These are phyloP conservation scores for Aspergillus novoparasiticus DNA, from an alignment of 2,329 filamentous ascomycete species.

Conservation along the genomic window DNA sequence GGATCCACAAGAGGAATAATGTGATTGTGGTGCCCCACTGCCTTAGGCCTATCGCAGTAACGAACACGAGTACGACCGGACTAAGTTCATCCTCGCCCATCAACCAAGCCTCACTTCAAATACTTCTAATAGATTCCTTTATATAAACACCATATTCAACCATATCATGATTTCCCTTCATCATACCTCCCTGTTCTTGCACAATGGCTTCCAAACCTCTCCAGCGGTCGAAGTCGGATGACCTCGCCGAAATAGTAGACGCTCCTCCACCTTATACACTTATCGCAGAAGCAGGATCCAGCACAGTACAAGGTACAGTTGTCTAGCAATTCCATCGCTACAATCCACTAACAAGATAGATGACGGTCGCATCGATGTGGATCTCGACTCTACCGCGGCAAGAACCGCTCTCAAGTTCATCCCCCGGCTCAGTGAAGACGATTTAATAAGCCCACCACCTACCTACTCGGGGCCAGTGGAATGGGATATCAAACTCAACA, in stretches of 20 bases:
- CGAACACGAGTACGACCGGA: background rate
- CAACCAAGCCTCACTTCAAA: background rate
- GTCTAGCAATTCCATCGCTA: background rate
- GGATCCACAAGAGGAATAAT: background rate
- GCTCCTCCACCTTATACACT: background rate
- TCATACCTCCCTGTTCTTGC: background rate
- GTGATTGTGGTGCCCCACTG: background rate
- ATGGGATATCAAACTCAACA: conserved; percentile 45
- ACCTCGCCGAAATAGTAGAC: background rate
- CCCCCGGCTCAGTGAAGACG: conserved; percentile 13
- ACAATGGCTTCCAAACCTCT: background rate
- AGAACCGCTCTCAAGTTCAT: conserved; percentile 19
- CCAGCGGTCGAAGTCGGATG: background rate
- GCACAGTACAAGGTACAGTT: background rate
- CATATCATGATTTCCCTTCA: background rate
- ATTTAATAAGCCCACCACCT: conserved; percentile 19
- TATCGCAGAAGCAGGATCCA: background rate
- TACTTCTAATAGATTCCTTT: background rate
- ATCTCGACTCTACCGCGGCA: conserved; percentile 22
- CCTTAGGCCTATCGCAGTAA: background rate
- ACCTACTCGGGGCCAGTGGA: conserved; percentile 13
- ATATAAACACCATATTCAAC: background rate
- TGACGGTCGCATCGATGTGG: conserved; percentile 26
- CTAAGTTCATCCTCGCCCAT: background rate
- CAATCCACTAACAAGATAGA: conserved; percentile 1